phyloP scores from a whole-genome alignment of 495 filamentous ascomycete species.

The Trichoderma gamsii region DNA sequence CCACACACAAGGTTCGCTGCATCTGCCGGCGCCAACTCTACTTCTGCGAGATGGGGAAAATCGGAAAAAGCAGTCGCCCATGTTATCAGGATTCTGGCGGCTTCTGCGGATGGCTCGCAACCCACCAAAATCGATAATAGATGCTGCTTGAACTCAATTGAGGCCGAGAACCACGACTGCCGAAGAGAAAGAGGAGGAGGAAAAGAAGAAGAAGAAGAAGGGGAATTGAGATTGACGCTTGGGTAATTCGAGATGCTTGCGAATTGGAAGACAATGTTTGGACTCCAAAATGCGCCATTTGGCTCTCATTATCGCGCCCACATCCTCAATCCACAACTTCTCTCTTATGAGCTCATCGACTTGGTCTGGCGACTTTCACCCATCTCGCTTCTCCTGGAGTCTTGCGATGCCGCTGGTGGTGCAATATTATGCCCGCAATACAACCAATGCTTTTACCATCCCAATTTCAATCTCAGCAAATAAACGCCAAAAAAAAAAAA shows the following conservation, averaged over 20 bases:
- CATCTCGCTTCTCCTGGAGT: too few species aligned
- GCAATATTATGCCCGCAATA: too few species aligned
- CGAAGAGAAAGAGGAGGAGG: constrained; percentile 3
- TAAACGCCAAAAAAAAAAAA: constrained; percentile 5
- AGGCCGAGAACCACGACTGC: neutral
- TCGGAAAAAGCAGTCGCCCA: neutral
- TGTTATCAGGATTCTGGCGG: constrained; percentile 6
- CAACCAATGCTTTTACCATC: too few species aligned
- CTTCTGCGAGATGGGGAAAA: neutral
- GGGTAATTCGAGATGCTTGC: neutral
- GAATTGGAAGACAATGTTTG: neutral
- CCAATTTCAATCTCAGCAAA: too few species aligned
- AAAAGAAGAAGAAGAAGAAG: neutral
- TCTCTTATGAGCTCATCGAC: too few species aligned
- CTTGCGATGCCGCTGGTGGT: too few species aligned
- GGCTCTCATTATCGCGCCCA: too few species aligned
- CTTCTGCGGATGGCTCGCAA: constrained; percentile 6
- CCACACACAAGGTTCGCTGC: neutral
- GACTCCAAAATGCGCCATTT: too few species aligned
- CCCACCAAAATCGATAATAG: neutral
- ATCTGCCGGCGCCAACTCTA: constrained; percentile 4
- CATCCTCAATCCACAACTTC: too few species aligned
- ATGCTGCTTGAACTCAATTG: constrained; percentile 5
- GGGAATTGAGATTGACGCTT: neutral
- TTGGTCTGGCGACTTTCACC: too few species aligned